A percentile compares a stretch with the other conserved stretches of the same genome.
Evolutionary conservation across 1,284 basidiomycete species (phyloP).

Genomic region (Ceratorhiza oryzae-sativae): DNA sequence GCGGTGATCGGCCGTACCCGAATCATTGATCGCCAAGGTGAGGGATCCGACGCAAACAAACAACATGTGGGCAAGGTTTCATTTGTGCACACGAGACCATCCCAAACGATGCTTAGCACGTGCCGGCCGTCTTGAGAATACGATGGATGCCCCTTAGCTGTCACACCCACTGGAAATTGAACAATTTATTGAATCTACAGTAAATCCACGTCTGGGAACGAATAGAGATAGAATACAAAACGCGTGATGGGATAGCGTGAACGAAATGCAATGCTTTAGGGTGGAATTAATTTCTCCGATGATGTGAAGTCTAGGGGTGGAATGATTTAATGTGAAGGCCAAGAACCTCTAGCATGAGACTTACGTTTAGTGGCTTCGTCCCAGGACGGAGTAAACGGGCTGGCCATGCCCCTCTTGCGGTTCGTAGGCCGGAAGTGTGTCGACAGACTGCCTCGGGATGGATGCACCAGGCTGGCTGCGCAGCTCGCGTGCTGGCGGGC

Average conservation of each 20-base stretch:
- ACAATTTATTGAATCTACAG: neutral
- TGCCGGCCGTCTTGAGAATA: no score
- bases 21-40: no score
- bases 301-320: neutral
- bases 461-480: slow-evolving; percentile 18
- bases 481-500: slow-evolving; percentile 35
- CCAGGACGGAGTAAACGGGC: slow-evolving; percentile 25
- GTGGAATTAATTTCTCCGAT: neutral
- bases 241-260: neutral
- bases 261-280: slow-evolving; percentile 19
- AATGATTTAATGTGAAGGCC: neutral
- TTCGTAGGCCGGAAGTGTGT: slow-evolving; percentile 23
- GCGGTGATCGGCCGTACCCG: no score
- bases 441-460: slow-evolving; percentile 18
- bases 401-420: neutral
- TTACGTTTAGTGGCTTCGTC: slow-evolving; percentile 22
- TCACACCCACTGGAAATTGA: neutral
- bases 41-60: no score
- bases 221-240: slow-evolving; percentile 7
- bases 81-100: no score
- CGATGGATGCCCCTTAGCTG: no score
- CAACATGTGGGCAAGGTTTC: no score
- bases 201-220: neutral
- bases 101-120: no score
- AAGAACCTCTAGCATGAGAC: neutral